Evolutionary conservation across 2,329 filamentous ascomycete genomes (phyloP).

Genomic region (Aspergillus hortae): DNA sequence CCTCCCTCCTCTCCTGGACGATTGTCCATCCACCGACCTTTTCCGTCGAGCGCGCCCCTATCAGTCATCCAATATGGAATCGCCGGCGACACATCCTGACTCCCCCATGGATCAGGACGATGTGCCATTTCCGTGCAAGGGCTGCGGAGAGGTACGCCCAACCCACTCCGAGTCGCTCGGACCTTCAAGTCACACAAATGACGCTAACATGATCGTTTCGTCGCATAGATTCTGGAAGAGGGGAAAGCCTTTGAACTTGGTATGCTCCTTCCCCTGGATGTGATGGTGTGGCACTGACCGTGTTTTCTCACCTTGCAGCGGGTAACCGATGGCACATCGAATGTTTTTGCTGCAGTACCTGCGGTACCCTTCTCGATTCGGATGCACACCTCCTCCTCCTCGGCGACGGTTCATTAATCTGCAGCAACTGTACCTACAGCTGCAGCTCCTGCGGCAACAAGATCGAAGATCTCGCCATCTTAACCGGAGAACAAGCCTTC

Average conservation of each 20-base stretch:
- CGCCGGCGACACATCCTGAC: constrained; percentile 53
- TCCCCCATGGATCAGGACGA: constrained; percentile 74
- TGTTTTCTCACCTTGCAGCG: constrained; percentile 53
- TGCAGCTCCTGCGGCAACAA: constrained; percentile 96
- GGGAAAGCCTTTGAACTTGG: constrained; percentile 97
- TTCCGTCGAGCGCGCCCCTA: background rate
- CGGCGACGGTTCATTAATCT: constrained; percentile 95
- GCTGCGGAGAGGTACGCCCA: constrained; percentile 74
- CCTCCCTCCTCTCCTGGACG: background rate
- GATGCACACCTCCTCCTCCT: constrained; percentile 96
- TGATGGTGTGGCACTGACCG: constrained; percentile 18
- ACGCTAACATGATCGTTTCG: background rate
- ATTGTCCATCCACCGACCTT: background rate
- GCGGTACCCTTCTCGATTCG: constrained; percentile 91
- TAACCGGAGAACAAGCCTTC: constrained; percentile 96
- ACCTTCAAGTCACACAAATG: background rate
- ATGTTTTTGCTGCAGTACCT: constrained; percentile 97
- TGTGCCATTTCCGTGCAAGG: constrained; percentile 80
- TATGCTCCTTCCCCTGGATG: constrained; percentile 44
- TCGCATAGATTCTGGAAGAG: constrained; percentile 82
- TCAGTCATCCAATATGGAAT: constrained; percentile 45
- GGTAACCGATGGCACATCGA: constrained; percentile 98
- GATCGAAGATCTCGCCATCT: constrained; percentile 95
- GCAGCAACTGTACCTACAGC: constrained; percentile 99
- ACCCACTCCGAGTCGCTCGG: background rate